Evolutionary conservation across 2,329 filamentous ascomycete species (phyloP).

Genomic region (Botrytis hyacinthi): DNA sequence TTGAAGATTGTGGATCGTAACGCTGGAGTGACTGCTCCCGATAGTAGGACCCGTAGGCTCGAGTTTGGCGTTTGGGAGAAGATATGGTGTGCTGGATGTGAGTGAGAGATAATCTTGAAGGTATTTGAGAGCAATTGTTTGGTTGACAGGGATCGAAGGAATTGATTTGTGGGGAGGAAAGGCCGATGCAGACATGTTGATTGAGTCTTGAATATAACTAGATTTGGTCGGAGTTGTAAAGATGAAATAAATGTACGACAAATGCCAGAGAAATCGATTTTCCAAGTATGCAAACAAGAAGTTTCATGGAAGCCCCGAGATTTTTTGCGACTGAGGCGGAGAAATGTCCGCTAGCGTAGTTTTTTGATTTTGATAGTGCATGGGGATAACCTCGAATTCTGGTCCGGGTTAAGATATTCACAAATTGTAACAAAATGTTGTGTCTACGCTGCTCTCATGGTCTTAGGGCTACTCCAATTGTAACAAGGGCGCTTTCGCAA

Average conservation of each 20-base stretch:
- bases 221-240: background rate
- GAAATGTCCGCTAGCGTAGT: slow-evolving; percentile 27
- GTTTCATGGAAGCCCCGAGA: slow-evolving; percentile 11
- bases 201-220: background rate
- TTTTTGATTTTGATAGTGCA: slow-evolving; percentile 19
- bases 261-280: background rate
- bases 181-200: slow-evolving; percentile 37
- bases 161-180: slow-evolving; percentile 36
- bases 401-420: background rate
- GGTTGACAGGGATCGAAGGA: slow-evolving; percentile 32
- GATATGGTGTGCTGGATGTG: slow-evolving; percentile 31
- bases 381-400: slow-evolving; percentile 19
- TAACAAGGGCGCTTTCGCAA: slow-evolving; percentile 22
- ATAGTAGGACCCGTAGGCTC: slow-evolving; percentile 37
- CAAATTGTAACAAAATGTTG: slow-evolving; percentile 31
- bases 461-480: slow-evolving; percentile 25
- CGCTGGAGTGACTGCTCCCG: slow-evolving; percentile 36
- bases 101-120: slow-evolving; percentile 36
- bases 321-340: slow-evolving; percentile 24
- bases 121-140: slow-evolving; percentile 35
- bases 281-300: background rate
- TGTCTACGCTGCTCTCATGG: slow-evolving; percentile 35
- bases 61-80: slow-evolving; percentile 40
- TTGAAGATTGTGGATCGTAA: slow-evolving; percentile 52
- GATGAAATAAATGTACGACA: background rate